Evolutionary conservation across 148 eudicot species (phyloP), one percentile per base, ranked within the genome.

Genomic region (Cornus kousa): DNA sequence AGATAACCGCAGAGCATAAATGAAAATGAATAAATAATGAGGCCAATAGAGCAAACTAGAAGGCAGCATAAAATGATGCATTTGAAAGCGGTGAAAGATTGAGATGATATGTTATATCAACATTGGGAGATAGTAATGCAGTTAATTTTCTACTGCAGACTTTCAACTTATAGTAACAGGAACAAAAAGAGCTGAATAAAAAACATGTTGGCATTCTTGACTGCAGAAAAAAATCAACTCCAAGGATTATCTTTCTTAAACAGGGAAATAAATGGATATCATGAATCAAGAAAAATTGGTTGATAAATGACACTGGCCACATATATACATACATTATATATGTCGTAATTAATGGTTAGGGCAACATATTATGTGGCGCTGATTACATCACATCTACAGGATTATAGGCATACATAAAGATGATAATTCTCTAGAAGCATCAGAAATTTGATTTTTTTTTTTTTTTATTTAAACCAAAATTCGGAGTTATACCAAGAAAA

Each of bases 1-100:
- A 9, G 74, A 46, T 62, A 62, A 20, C 66, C 17, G 8, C 43
- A 24, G 23, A 70, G 20, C n/a, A 24, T 65, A 39, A 3, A 28
- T 23, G 8, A 7, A 80, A 14, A 81, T 10, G 17, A 23, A 64
- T 46, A 31, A 1, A 76, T 68, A 12, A 82, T 20, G 35, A 82
- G 71, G 67, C 64, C 77, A 46, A 68, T 20, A 24, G 5, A 69
- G 46, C 53, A 68, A 74, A 55, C 74, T 2, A 68, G 1, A 67
- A 74, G 73, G 53, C 59, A 37, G 66, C 17, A 7, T 19, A 62
- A 53, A 53, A 53, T 14, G 19, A 53, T 53, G 59, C 19, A 53
- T 12, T 11, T 2, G 14, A 16, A 53, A 53, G 14, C 59, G 12
- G 59, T 53, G 59, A 3, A 53, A 4, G 48, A 43, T 43, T 4